These are phyloP conservation scores for Aureobasidium uvarum DNA, from an alignment of 2,329 filamentous ascomycete genomes.

Conservation along the genomic window DNA sequence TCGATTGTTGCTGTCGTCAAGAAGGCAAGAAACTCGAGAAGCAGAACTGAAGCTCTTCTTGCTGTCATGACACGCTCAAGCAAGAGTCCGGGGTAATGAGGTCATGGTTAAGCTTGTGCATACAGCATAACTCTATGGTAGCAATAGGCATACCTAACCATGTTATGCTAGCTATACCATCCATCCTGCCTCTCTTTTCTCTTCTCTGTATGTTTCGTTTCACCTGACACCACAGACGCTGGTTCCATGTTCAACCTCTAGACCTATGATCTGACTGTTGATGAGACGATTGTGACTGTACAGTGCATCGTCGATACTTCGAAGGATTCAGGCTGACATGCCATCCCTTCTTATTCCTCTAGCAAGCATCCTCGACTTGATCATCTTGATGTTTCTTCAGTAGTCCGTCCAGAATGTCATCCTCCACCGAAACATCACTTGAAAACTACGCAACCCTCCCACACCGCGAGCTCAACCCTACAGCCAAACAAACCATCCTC, in stretches of 20 bases:
- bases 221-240: background rate
- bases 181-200: background rate
- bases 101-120: background rate
- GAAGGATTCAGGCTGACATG: background rate
- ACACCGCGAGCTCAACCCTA: background rate
- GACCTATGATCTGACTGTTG: background rate
- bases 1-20: background rate
- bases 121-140: background rate
- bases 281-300: no score
- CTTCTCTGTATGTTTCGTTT: background rate
- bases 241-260: background rate
- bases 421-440: background rate
- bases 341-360: no score
- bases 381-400: background rate
- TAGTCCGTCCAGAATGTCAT: background rate
- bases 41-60: background rate
- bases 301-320: background rate
- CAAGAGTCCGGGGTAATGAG: conserved; percentile 1
- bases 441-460: background rate
- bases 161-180: background rate
- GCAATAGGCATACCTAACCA: background rate
- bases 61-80: conserved; percentile 4
- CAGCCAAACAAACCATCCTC: conserved; percentile 2
- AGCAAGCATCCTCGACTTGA: background rate
- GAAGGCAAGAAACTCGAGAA: background rate